Base-by-base conservation (phyloP, 495 filamentous ascomycete genomes). In the Penicillium nucicola region DNA sequence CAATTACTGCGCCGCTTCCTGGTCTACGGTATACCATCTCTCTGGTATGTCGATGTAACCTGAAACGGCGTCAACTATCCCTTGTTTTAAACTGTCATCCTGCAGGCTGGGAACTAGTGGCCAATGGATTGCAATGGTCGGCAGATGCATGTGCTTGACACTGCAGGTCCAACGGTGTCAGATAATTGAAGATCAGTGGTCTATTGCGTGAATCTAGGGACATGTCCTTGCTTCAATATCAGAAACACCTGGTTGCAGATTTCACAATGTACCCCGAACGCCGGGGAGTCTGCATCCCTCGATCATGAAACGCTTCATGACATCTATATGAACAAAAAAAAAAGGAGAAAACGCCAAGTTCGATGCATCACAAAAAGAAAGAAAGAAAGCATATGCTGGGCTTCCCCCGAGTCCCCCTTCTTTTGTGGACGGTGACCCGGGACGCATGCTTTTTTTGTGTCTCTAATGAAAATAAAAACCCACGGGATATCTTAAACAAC, bases 401-500 rank as follows among this genome's bases (percentile, higher is more conserved):
- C 38, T 14, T 38, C 53, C 42, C 18, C 42, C 18, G 14, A 28
- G 15, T 18, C 32, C 37, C 50, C 39, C 25, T 47, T 14, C 13
- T 9, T 40, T 12, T 10, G 1, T 14, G 7, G 33, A 30, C 20
- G 33, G 13, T 30, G 14, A 50, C 41, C 14, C 17, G 36, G 28
- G 36, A 57, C 54, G 57, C 55, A 59, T 43, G 48, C 58, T 52
- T 56, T 62, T 62, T 62, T n/a, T n/a, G n/a, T n/a, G n/a, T n/a
- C 35, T 57, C 49, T 56, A 53, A 44, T 37, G 44, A 17, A 37
- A 55, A 39, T 32, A 28, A 42, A 43, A 52, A 52, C 54, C 47
- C 45, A 46, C 36, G 56, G 53, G 60, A 65, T 60, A 65, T 66
- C 62, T 61, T 39, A 62, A 67, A 62, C 37, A 42, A 56, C 42